Percentiles rank a stretch among this genome's conserved stretches.
phyloP scores from a whole-genome alignment of 768 basidiomycete genomes.

The Postia placenta region DNA sequence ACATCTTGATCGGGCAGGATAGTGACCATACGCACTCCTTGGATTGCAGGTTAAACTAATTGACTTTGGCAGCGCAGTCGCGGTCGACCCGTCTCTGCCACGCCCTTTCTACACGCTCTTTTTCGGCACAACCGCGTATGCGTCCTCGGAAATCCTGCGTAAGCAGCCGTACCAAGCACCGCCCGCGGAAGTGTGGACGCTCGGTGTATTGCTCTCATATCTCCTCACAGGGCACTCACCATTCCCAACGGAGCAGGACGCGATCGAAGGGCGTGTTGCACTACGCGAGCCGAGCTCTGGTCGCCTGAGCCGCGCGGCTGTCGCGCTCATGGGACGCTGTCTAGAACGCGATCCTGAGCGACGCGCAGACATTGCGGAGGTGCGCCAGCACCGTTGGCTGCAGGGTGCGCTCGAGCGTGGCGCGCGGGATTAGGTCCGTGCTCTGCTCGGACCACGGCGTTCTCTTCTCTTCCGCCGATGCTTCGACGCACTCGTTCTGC shows the following conservation, averaged over 20 bases:
- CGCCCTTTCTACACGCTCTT: slow-evolving; percentile 72
- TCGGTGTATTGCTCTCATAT: slow-evolving; percentile 92
- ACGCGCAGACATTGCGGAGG: slow-evolving; percentile 76
- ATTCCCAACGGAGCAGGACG: slow-evolving; percentile 82
- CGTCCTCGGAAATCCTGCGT: slow-evolving; percentile 87
- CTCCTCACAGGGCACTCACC: slow-evolving; percentile 90
- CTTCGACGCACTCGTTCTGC: no score
- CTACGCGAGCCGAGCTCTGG: slow-evolving; percentile 26
- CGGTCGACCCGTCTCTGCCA: slow-evolving; percentile 48
- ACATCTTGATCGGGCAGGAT: neutral
- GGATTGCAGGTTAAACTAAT: slow-evolving; percentile 77
- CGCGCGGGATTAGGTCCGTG: slow-evolving; percentile 8
- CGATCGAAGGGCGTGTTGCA: slow-evolving; percentile 58
- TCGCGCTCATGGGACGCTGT: slow-evolving; percentile 69
- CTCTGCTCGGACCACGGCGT: no score
- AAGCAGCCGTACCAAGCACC: slow-evolving; percentile 88
- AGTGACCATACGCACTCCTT: neutral
- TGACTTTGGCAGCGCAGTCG: slow-evolving; percentile 88
- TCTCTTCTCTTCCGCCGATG: no score
- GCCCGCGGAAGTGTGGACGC: slow-evolving; percentile 94
- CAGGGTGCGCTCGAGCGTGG: slow-evolving; percentile 24
- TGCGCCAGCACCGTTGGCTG: slow-evolving; percentile 85
- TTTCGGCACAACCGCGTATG: slow-evolving; percentile 94
- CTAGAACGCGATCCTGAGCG: slow-evolving; percentile 78
- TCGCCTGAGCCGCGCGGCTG: slow-evolving; percentile 31